Conservation (phyloP, 768 basidiomycete species). For the Tubosaeta sp. region DNA sequence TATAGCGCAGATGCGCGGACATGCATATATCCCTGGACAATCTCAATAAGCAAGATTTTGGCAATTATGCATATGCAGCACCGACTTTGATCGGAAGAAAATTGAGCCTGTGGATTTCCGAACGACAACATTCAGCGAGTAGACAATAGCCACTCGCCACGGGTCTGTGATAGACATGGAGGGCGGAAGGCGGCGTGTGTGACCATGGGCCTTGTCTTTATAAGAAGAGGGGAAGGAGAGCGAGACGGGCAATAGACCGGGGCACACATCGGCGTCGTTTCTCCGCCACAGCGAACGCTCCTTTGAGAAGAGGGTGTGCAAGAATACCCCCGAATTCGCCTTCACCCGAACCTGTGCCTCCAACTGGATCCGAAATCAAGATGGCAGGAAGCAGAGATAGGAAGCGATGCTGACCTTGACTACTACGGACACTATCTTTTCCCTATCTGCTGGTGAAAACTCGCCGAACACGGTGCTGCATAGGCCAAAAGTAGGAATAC, state of each 20-base stretch:
- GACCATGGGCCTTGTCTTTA: constrained; percentile 18
- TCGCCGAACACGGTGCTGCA: constrained; percentile 29
- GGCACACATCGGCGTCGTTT: constrained; percentile 15
- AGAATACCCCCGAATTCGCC: constrained; percentile 4
- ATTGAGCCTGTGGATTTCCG: constrained; percentile 14
- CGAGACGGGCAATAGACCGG: constrained; percentile 27
- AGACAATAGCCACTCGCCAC: constrained; percentile 19
- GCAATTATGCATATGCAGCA: background rate
- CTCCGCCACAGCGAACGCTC: constrained; percentile 22
- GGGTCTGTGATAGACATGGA: constrained; percentile 27
- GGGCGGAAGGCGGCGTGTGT: constrained; percentile 25
- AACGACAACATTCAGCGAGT: constrained; percentile 25
- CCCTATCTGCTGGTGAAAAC: constrained; percentile 24
- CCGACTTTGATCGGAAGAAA: constrained; percentile 23
- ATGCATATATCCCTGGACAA: constrained; percentile 19
- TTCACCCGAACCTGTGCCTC: constrained; percentile 22
- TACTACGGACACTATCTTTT: constrained; percentile 23
- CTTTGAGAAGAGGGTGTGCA: constrained; percentile 22
- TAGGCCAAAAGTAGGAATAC: constrained; percentile 27
- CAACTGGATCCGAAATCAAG: constrained; percentile 15
- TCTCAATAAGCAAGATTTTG: constrained; percentile 1
- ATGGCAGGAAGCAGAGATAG: background rate
- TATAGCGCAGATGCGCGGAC: constrained; percentile 23
- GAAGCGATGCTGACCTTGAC: constrained; percentile 21
- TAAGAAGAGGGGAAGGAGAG: constrained; percentile 28